phyloP scores from a whole-genome alignment of 2,329 filamentous ascomycete species.

The Chalara sp. region DNA sequence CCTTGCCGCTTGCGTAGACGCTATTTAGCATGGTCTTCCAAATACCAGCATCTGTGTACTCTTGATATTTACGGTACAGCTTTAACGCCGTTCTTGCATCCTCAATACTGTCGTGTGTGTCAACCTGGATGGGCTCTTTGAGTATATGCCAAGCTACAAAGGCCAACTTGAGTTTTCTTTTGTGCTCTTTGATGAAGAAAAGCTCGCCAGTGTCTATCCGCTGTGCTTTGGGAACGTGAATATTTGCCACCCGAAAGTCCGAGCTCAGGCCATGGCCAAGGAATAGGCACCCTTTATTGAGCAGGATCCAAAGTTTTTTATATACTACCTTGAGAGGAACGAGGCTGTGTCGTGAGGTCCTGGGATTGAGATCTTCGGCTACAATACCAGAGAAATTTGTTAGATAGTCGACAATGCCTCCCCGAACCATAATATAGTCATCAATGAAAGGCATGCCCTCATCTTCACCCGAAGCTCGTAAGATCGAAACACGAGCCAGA shows the following conservation, averaged over 20 bases:
- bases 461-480: conserved; percentile 70
- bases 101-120: conserved; percentile 91
- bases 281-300: conserved; percentile 91
- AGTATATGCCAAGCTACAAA: conserved; percentile 89
- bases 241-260: conserved; percentile 97
- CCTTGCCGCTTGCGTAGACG: conserved; percentile 65
- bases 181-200: conserved; percentile 74
- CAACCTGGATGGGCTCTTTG: conserved; percentile 88
- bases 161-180: conserved; percentile 82
- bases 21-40: conserved; percentile 79
- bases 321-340: conserved; percentile 87
- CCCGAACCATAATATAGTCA: conserved; percentile 89
- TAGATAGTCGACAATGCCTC: conserved; percentile 90
- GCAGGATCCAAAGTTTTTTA: conserved; percentile 94
- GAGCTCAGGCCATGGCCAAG: conserved; percentile 89
- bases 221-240: conserved; percentile 83
- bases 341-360: conserved; percentile 72
- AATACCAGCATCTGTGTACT: conserved; percentile 81
- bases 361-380: conserved; percentile 74
- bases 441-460: conserved; percentile 90
- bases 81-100: conserved; percentile 87
- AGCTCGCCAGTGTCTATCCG: conserved; percentile 92
- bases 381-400: conserved; percentile 92
- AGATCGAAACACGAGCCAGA: conserved; percentile 85
- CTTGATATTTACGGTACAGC: conserved; percentile 81